Conservation (phyloP, 768 basidiomycete species). For the Filobasidium floriforme region DNA sequence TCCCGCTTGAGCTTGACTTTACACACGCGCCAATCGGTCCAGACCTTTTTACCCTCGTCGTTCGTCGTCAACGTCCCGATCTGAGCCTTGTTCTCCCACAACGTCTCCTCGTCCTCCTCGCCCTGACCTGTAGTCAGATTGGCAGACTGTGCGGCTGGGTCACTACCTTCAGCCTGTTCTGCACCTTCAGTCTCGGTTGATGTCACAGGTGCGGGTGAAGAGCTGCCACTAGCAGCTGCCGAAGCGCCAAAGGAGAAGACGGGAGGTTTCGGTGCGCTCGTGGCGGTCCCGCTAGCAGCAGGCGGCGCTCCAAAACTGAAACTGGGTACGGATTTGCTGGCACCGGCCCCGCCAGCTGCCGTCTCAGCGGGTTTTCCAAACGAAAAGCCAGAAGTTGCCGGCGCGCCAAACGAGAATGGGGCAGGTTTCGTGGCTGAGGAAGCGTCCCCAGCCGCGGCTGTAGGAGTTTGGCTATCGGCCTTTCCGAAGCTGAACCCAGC, state of each 20-base stretch:
- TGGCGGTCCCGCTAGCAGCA: background rate
- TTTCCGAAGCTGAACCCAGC: conserved; percentile 15
- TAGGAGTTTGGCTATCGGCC: background rate
- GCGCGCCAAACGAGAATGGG: background rate
- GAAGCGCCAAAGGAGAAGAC: conserved; percentile 15
- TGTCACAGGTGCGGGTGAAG: background rate
- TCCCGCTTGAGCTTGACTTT: conserved; percentile 18
- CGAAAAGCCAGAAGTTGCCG: conserved; percentile 6
- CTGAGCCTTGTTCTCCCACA: conserved; percentile 16
- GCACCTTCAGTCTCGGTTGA: background rate
- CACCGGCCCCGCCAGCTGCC: background rate
- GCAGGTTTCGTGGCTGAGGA: background rate
- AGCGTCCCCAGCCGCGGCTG: background rate
- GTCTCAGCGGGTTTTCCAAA: conserved; percentile 9
- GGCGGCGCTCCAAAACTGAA: conserved; percentile 17
- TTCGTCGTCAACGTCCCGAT: conserved; percentile 9
- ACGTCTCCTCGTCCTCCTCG: conserved; percentile 23
- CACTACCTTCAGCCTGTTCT: conserved; percentile 6
- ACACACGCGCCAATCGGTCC: conserved; percentile 14
- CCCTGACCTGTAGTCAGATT: conserved; percentile 16
- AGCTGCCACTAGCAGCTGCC: background rate
- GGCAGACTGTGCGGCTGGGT: background rate
- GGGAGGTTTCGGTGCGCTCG: conserved; percentile 3
- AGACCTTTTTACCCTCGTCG: conserved; percentile 7
- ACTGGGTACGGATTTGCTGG: background rate